Evolutionary conservation across 2,329 filamentous ascomycete genomes (phyloP), one percentile per base, ranked within the genome.

Genomic region (Aspergillus ochraceus): DNA sequence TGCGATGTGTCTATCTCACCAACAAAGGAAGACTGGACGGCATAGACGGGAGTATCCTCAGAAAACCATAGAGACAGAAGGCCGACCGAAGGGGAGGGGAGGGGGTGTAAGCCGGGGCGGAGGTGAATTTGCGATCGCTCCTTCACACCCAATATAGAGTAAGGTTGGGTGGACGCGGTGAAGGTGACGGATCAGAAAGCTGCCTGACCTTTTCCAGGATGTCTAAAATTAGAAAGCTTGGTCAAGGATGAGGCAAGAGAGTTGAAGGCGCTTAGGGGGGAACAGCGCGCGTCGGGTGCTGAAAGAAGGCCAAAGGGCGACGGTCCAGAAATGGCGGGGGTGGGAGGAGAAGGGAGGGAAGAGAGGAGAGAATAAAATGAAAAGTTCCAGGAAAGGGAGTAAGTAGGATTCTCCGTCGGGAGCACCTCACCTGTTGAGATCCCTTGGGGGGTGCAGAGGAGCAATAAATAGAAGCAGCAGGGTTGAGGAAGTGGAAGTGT

Each of bases 291-390:
- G 63, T 63, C 56, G 59, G 60, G 55, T 59, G 57, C 59, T 39
- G 52, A 56, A 29, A 47, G 62, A 66, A 61, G 65, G 64, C 60
- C 64, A 63, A 58, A 63, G 58, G 60, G 59, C 49, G 42, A 10
- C 17, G 42, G n/a, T 14, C 17, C 17, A 54, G 57, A 45, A 30
- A 53, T 45, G 54, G 52, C 49, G 30, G 50, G 46, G 24, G 45
- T 46, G 49, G 49, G 26, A 52, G 52, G 36, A 45, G 51, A 54
- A 39, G 53, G 17, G 51, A 49, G 29, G 32, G 47, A 54, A 42
- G 55, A 45, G 39, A 22, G 53, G 52, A 45, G n/a, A 47, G 54
- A 39, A n/a, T 46, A 52, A 49, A 20, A 51, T 51, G 36, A 42
- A 42, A 49, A 36, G 55, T 58, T 56, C 54, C 17, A 29, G 60